Evolutionary conservation across 495 filamentous ascomycete species (phyloP), one percentile per base, ranked within the genome.

Genomic region (Aspergillus nidulans): DNA sequence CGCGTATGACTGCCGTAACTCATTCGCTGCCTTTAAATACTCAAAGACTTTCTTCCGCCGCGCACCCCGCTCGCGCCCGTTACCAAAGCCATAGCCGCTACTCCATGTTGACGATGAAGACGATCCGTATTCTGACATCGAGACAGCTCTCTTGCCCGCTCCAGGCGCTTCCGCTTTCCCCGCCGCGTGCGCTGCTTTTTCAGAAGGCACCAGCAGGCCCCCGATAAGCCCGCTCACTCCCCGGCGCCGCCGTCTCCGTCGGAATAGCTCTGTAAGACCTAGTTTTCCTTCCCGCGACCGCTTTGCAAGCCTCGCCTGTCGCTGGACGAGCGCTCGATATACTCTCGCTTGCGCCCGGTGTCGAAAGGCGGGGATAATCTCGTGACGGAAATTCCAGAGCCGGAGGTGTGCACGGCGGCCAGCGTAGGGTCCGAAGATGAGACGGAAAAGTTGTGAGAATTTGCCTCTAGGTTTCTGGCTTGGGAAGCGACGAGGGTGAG

Each of bases 11-110:
- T 97, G 92, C 52, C 90, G 82, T 56, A 97, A 69, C 70, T 97
- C 92, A 59, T 91, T 95, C 18, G 92, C 95, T 26, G 92, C 90
- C 34, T 89, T 90, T 23, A 94, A 69, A 63, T 92, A 95, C 13
- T 87, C 90, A 23, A 87, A 90, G 15, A 97, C 68, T 78, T 87
- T 95, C 68, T 81, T 87, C 55, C 94, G 80, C 42, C 90, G 72
- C 12, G 83, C 71, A 2, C 92, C 90, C 19, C 77, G 73, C 63
- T 89, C 88, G 24, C 80, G 55, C 8, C 65, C 67, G 18, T 21
- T n/a, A 21, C 28, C 28, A 36, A 60, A 40, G 0, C 63, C 69
- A 18, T 39, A 39, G 13, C 36, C 36, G 8, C 36, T 39, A 39
- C 36, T 39, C 67, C 63, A 72, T 57, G 69, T 62, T 36, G 62